phyloP scores from a whole-genome alignment of 176 grass and related monocot genomes.

The Phoenix roebelenii region DNA sequence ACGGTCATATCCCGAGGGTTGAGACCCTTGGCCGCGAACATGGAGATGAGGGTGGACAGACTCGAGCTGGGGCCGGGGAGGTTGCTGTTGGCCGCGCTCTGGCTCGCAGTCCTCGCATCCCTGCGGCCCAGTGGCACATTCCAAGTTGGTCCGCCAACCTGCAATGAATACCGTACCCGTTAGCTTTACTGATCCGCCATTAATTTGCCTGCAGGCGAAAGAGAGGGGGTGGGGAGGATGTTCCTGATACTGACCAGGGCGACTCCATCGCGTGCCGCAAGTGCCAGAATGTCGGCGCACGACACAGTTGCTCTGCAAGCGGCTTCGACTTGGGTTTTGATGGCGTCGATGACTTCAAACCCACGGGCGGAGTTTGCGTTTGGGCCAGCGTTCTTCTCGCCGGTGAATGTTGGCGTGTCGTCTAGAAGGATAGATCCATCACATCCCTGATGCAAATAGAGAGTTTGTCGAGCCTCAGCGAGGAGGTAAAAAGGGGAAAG shows the following conservation, averaged over 20 bases:
- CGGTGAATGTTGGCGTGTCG: slow-evolving; percentile 47
- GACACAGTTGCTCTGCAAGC: slow-evolving; percentile 52
- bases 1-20: slow-evolving; percentile 52
- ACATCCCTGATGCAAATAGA: slow-evolving; percentile 37
- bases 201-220: not conserved
- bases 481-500: too few species aligned
- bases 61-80: slow-evolving; percentile 39
- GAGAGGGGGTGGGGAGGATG: not conserved
- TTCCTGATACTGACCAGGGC: slow-evolving; percentile 21
- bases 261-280: slow-evolving; percentile 57
- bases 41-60: slow-evolving; percentile 33
- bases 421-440: slow-evolving; percentile 70
- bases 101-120: slow-evolving; percentile 39
- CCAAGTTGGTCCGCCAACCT: slow-evolving; percentile 80
- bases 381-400: slow-evolving; percentile 53
- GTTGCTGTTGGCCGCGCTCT: slow-evolving; percentile 27
- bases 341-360: slow-evolving; percentile 56
- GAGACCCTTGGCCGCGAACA: slow-evolving; percentile 43
- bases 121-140: slow-evolving; percentile 50
- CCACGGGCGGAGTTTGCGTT: slow-evolving; percentile 52
- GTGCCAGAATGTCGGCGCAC: slow-evolving; percentile 80
- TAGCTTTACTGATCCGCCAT: not conserved
- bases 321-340: slow-evolving; percentile 52
- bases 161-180: not conserved
- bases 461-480: not conserved